A percentile compares a stretch with the other conserved stretches of the same genome.
These are phyloP conservation scores for Solanum pinnatisectum DNA, from an alignment of 257 asterid species.

Conservation along the genomic window DNA sequence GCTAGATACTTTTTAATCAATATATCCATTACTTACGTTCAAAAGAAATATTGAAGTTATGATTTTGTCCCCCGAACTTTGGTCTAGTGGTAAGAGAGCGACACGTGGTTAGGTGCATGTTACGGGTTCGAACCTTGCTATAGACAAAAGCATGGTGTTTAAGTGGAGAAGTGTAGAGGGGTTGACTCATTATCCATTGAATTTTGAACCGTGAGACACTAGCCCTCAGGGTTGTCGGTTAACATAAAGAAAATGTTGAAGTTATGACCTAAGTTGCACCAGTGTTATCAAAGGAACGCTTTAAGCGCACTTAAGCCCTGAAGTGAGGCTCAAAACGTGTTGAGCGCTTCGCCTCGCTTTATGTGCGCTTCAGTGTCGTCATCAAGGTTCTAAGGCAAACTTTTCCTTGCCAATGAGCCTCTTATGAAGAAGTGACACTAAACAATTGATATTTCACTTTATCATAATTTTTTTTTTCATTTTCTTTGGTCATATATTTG, in stretches of 20 bases:
- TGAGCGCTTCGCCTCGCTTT: too few species aligned
- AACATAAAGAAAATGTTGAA: neutral
- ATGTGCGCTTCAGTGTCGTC: too few species aligned
- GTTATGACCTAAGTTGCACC: neutral
- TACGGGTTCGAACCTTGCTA: neutral
- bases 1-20: too few species aligned
- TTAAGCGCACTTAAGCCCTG: too few species aligned
- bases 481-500: too few species aligned
- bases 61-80: neutral
- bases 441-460: too few species aligned
- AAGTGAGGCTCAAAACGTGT: too few species aligned
- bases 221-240: neutral
- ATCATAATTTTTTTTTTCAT: too few species aligned
- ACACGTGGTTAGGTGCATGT: neutral
- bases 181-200: neutral
- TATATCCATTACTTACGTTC: neutral
- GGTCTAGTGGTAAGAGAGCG: neutral
- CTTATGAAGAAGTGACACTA: too few species aligned
- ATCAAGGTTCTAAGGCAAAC: too few species aligned
- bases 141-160: neutral
- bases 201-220: neutral
- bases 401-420: too few species aligned
- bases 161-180: neutral
- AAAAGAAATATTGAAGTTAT: neutral
- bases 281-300: too few species aligned